These are phyloP conservation scores for Alloteropsis semialata DNA, from an alignment of 176 grass and related monocot species.

Conservation along the genomic window DNA sequence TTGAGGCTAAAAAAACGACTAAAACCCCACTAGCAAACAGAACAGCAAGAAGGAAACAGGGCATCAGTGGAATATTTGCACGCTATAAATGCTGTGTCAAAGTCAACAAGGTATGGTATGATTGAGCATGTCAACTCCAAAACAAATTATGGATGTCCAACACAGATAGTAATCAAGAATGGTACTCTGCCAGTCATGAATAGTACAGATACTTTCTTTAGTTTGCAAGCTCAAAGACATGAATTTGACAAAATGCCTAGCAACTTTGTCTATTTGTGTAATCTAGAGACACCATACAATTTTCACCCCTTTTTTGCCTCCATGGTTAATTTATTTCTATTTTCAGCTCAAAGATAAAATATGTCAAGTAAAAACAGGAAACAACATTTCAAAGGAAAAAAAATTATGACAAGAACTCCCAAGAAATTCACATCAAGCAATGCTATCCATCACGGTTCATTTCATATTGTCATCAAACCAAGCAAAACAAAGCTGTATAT, in stretches of 20 bases:
- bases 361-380: neutral
- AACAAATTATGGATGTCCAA: neutral
- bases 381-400: neutral
- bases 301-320: neutral
- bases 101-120: neutral
- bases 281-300: neutral
- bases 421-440: neutral
- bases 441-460: neutral
- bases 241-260: neutral
- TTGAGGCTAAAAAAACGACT: neutral
- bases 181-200: neutral
- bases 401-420: neutral
- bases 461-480: neutral
- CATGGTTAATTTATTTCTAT: neutral
- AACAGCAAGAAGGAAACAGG: neutral
- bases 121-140: neutral
- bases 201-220: neutral
- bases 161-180: neutral
- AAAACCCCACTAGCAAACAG: neutral
- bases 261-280: neutral
- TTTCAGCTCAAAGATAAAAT: neutral
- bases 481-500: neutral
- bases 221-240: neutral
- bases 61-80: neutral
- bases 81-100: neutral